Evolutionary conservation across 805 yeast genomes (phyloP), one percentile per base, ranked within the genome.

Genomic region (Wickerhamomyces chambardii): DNA sequence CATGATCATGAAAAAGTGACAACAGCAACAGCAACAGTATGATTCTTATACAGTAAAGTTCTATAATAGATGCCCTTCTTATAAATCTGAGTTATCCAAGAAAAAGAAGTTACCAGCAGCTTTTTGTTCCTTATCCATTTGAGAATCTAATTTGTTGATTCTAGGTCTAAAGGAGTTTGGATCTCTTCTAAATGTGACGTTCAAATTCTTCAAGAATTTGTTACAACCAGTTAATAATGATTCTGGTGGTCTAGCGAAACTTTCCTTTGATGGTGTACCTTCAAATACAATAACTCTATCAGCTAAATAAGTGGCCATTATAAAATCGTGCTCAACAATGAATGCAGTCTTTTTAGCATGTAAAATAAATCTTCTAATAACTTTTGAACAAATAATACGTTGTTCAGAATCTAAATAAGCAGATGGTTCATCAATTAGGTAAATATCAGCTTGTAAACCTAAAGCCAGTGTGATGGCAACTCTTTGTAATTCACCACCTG

Each of bases 401-500:
- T 92, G 99, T 66, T 92, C 99, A 40, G 97, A 90, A 68, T 92
- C 99, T 61, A 92, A 75, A 66, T 92, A 92, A 17, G 99, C 99
- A 42, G 97, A 87, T 33, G 99, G 99, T 66, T 92, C 99, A 63
- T 92, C 99, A 50, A 92, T 92, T 59, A 92, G 74, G 60, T 92
- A 92, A 48, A 92, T 84, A 63, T 92, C 98, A 21, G 98, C 97
- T 15, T 84, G 84, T 34, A 81, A 67, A 75, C 99, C 99, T 41
- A 92, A 71, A 5, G 97, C 79, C 58, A 92, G 73, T 27, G 87
- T 95, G 63, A 92, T 90, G 45, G 99, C 99, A 41, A 92, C 98
- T 72, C 99, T 83, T 69, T 92, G 99, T 69, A 92, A 74, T 70
- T 92, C 99, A 78, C 99, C 99, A 69, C 99, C 99, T 33, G 97